phyloP scores from a whole-genome alignment of 345 rosid genomes.

The Citrus unshiu region DNA sequence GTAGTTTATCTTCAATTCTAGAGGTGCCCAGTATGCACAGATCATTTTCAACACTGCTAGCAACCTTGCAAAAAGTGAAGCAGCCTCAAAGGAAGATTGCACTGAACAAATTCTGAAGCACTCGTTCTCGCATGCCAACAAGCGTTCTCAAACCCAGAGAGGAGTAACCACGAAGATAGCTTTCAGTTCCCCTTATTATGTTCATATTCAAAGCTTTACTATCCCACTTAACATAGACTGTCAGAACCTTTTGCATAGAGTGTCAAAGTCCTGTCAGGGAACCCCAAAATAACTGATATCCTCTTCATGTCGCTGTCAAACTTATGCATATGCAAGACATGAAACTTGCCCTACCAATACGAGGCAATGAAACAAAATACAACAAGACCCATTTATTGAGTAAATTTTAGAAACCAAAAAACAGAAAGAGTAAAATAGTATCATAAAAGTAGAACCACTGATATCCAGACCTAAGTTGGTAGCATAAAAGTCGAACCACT shows the following conservation, averaged over 20 bases:
- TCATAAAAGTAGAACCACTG: not conserved
- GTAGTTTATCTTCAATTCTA: slow-evolving; percentile 90
- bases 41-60: slow-evolving; percentile 58
- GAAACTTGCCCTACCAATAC: slow-evolving; percentile 65
- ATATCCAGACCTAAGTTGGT: not conserved
- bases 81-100: slow-evolving; percentile 78
- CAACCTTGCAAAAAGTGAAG: slow-evolving; percentile 70
- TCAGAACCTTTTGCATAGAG: slow-evolving; percentile 96
- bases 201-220: slow-evolving; percentile 43
- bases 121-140: slow-evolving; percentile 77
- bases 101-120: slow-evolving; percentile 77
- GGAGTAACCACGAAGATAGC: slow-evolving; percentile 64
- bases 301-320: slow-evolving; percentile 96
- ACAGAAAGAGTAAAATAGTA: not conserved
- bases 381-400: slow-evolving; percentile 1
- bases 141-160: slow-evolving; percentile 89
- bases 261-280: slow-evolving; percentile 72
- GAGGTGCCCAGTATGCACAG: slow-evolving; percentile 77
- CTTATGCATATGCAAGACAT: slow-evolving; percentile 91
- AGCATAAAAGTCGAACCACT: not conserved
- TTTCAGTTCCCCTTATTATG: slow-evolving; percentile 55
- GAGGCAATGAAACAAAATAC: slow-evolving; percentile 18
- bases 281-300: slow-evolving; percentile 95
- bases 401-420: not conserved
- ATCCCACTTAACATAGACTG: slow-evolving; percentile 68